A percentile compares a stretch with the other conserved stretches of the same genome.
phyloP scores from a whole-genome alignment of 352 stramenopile genomes.

The Phytophthora europaea region DNA sequence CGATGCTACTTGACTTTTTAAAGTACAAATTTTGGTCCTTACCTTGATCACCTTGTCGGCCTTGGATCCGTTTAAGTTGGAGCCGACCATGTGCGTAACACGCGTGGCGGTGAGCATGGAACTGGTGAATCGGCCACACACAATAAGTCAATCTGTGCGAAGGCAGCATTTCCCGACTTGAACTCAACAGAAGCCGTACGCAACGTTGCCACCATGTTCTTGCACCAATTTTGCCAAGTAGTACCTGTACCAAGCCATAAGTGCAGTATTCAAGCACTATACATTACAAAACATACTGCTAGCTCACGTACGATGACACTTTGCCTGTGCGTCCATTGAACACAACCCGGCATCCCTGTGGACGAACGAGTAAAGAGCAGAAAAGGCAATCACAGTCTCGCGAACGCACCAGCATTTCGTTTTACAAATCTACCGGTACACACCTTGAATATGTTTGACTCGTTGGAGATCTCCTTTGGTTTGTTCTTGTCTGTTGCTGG shows the following conservation, averaged over 20 bases:
- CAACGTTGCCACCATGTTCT: slow-evolving; percentile 78
- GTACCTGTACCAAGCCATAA: slow-evolving; percentile 55
- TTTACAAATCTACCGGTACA: background rate
- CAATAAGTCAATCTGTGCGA: background rate
- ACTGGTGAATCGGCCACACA: slow-evolving; percentile 28
- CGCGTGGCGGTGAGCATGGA: slow-evolving; percentile 52
- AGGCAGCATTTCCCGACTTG: background rate
- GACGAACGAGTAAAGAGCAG: background rate
- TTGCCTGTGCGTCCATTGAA: slow-evolving; percentile 88
- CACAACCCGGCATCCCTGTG: slow-evolving; percentile 78
- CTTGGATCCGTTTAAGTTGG: slow-evolving; percentile 81
- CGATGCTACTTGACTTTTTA: too few relatives aligned
- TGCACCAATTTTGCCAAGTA: slow-evolving; percentile 85
- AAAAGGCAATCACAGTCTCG: background rate
- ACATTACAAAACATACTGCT: background rate
- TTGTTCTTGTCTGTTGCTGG: slow-evolving; percentile 19
- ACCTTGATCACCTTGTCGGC: slow-evolving; percentile 81
- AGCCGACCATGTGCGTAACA: slow-evolving; percentile 87
- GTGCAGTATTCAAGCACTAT: background rate
- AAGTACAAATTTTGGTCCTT: background rate
- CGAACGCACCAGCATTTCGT: background rate
- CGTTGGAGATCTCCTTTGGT: slow-evolving; percentile 8
- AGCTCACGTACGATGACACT: slow-evolving; percentile 70
- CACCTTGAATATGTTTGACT: slow-evolving; percentile 69
- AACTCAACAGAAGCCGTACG: slow-evolving; percentile 38